Percentiles rank a stretch among this genome's conserved stretches.
These are phyloP conservation scores for Daldinia grandis DNA, from an alignment of 495 filamentous ascomycete genomes.

Conservation along the genomic window DNA sequence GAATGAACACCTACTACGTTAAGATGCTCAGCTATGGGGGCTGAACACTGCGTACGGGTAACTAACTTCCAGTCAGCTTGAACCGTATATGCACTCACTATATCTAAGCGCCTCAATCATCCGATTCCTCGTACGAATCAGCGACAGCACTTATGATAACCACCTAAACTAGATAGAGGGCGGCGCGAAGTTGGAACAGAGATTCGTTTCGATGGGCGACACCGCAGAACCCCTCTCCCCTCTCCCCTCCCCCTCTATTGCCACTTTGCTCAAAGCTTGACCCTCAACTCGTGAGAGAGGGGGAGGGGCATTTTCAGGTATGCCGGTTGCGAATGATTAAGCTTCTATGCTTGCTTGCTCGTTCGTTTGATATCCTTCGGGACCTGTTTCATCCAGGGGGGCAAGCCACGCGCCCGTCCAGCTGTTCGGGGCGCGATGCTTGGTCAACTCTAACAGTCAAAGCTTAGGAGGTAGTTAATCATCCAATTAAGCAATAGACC, in stretches of 20 bases:
- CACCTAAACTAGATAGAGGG: not conserved
- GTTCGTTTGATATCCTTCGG: slow-evolving; percentile 26
- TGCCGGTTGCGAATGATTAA: slow-evolving; percentile 14
- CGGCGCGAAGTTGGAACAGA: slow-evolving; percentile 24
- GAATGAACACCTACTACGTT: too few species aligned
- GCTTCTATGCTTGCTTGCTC: slow-evolving; percentile 28
- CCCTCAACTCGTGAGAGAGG: not conserved
- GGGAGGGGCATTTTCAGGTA: not conserved
- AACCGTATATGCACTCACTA: not conserved
- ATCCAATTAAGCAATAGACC: not conserved
- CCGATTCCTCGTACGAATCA: not conserved
- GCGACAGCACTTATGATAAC: not conserved
- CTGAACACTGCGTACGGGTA: not conserved
- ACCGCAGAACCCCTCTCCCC: slow-evolving; percentile 8
- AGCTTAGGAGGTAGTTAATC: not conserved
- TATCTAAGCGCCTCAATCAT: not conserved
- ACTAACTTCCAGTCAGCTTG: not conserved
- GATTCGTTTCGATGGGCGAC: slow-evolving; percentile 16
- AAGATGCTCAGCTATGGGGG: not conserved
- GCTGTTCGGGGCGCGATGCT: slow-evolving; percentile 7
- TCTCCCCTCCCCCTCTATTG: slow-evolving; percentile 15
- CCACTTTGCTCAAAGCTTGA: not conserved
- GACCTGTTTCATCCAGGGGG: slow-evolving; percentile 33
- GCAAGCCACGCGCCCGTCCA: slow-evolving; percentile 11
- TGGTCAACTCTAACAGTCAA: not conserved